Evolutionary conservation across 1,284 basidiomycete genomes (phyloP).

Genomic region (Dichomitus squalens): DNA sequence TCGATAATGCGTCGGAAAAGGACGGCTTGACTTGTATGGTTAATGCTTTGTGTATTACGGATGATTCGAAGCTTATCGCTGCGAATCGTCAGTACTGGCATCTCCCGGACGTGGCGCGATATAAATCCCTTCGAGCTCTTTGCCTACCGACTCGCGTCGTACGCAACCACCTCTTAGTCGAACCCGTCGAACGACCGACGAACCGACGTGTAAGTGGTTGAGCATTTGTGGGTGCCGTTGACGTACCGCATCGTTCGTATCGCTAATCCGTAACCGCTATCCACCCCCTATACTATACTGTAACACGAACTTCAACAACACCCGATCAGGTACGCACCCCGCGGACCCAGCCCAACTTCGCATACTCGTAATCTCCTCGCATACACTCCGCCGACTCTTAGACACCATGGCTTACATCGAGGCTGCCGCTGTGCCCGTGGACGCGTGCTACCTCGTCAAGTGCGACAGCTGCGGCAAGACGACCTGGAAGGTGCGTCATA

Average conservation of each 20-base stretch:
- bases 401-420: slow-evolving; percentile 28
- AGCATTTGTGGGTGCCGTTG: not conserved
- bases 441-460: slow-evolving; percentile 58
- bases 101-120: too few relatives aligned
- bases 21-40: too few relatives aligned
- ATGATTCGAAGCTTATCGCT: too few relatives aligned
- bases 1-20: too few relatives aligned
- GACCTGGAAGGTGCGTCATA: slow-evolving; percentile 74
- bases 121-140: too few relatives aligned
- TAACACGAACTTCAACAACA: not conserved
- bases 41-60: too few relatives aligned
- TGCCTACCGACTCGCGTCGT: too few relatives aligned
- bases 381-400: not conserved
- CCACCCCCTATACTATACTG: too few relatives aligned
- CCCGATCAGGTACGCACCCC: not conserved
- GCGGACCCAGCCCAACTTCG: not conserved
- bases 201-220: not conserved
- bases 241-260: not conserved
- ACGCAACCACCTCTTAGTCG: not conserved
- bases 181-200: not conserved
- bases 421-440: slow-evolving; percentile 40
- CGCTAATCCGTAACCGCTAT: not conserved
- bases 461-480: slow-evolving; percentile 69
- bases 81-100: too few relatives aligned
- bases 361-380: not conserved